These are phyloP conservation scores for Lecanicillium sp. DNA, from an alignment of 2,329 filamentous ascomycete species.

Conservation along the genomic window DNA sequence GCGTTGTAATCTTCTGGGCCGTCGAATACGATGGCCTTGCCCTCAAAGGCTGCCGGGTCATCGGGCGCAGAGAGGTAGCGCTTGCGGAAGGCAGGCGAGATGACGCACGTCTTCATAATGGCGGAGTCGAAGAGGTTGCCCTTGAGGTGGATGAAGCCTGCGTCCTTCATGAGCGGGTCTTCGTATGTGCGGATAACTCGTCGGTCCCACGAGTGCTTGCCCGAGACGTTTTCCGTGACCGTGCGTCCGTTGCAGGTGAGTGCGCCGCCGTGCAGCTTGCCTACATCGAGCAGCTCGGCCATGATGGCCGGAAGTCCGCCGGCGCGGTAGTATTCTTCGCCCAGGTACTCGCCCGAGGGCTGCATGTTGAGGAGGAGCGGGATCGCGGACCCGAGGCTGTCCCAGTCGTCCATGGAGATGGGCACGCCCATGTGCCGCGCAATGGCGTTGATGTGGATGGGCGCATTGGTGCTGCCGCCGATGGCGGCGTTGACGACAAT, in stretches of 20 bases:
- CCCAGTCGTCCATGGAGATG: constrained; percentile 46
- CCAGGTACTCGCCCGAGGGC: constrained; percentile 43
- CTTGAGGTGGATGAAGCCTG: constrained; percentile 41
- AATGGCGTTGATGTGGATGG: constrained; percentile 47
- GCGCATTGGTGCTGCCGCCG: constrained; percentile 49
- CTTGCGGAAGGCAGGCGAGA: constrained; percentile 34
- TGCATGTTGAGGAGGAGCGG: constrained; percentile 48
- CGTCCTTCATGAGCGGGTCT: constrained; percentile 38
- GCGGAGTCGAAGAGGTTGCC: constrained; percentile 42
- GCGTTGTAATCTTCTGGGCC: constrained; percentile 40
- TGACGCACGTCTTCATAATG: constrained; percentile 46
- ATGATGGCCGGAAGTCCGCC: constrained; percentile 45
- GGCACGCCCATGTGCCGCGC: constrained; percentile 45
- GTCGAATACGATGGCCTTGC: constrained; percentile 39
- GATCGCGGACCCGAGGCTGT: constrained; percentile 38
- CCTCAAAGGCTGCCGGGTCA: constrained; percentile 40
- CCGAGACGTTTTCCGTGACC: constrained; percentile 32
- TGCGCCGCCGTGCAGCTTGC: constrained; percentile 33
- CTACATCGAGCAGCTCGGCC: constrained; percentile 42
- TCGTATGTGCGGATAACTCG: constrained; percentile 35
- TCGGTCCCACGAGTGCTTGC: constrained; percentile 41
- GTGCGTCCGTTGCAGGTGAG: constrained; percentile 40
- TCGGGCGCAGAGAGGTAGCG: constrained; percentile 36
- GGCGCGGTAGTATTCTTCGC: constrained; percentile 46
- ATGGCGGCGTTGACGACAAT: constrained; percentile 47